phyloP scores from a whole-genome alignment of 2,329 filamentous ascomycete genomes.

The Neurospora sp. region DNA sequence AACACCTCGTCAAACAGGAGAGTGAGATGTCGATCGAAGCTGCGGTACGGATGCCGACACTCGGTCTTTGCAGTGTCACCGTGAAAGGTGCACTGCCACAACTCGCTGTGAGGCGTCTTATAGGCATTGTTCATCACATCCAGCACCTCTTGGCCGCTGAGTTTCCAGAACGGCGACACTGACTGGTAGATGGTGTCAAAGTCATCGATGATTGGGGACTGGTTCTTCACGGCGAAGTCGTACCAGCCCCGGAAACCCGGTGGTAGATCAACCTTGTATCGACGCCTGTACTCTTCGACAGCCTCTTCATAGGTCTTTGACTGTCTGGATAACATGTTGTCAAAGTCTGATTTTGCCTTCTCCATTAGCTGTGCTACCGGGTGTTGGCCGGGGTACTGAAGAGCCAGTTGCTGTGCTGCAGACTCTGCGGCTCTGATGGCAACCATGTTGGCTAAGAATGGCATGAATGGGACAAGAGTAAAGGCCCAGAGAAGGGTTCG shows the following conservation, averaged over 20 bases:
- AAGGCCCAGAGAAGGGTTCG: slow-evolving; percentile 23
- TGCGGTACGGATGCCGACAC: slow-evolving; percentile 25
- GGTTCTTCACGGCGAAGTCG: slow-evolving; percentile 26
- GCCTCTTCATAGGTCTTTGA: slow-evolving; percentile 28
- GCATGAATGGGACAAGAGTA: slow-evolving; percentile 20
- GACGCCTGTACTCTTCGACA: slow-evolving; percentile 29
- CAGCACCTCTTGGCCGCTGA: slow-evolving; percentile 26
- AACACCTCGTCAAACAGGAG: slow-evolving; percentile 24
- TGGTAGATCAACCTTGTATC: slow-evolving; percentile 34
- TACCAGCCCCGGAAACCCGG: slow-evolving; percentile 37
- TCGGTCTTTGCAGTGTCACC: slow-evolving; percentile 17
- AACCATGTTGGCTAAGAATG: slow-evolving; percentile 21
- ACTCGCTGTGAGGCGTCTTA: slow-evolving; percentile 19
- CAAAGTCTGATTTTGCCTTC: slow-evolving; percentile 22
- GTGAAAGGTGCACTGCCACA: slow-evolving; percentile 25
- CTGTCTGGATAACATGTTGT: slow-evolving; percentile 24
- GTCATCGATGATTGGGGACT: slow-evolving; percentile 39
- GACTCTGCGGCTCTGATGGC: slow-evolving; percentile 15
- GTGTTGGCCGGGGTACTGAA: slow-evolving; percentile 16
- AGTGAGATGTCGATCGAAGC: slow-evolving; percentile 25
- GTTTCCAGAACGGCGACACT: slow-evolving; percentile 30
- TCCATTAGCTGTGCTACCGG: slow-evolving; percentile 26
- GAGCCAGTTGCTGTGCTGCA: slow-evolving; percentile 3
- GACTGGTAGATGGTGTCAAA: slow-evolving; percentile 33
- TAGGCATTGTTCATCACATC: slow-evolving; percentile 20